Conservation (phyloP, 257 asterid species). For the Ajuga chamaepitys region DNA sequence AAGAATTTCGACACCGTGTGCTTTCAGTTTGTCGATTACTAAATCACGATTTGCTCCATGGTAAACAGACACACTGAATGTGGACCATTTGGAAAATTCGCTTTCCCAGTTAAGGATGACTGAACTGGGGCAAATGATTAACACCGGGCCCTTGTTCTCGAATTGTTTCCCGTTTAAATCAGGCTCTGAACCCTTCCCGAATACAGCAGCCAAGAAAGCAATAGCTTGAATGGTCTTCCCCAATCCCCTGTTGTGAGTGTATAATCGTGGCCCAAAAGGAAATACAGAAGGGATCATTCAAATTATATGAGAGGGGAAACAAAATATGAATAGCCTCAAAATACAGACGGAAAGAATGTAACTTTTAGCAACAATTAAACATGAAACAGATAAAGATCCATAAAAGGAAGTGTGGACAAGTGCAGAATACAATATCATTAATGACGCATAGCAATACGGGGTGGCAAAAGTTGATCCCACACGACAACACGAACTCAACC, state of each 20-base stretch:
- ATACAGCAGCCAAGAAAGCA: slow-evolving; percentile 90
- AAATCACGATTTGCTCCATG: slow-evolving; percentile 87
- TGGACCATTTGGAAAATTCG: slow-evolving; percentile 88
- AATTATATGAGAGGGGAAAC: not conserved
- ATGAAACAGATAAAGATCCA: not conserved
- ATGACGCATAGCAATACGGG: no score
- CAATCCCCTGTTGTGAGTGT: slow-evolving; percentile 62
- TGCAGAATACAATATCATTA: not conserved
- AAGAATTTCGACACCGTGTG: slow-evolving; percentile 55
- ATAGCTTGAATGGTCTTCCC: slow-evolving; percentile 96
- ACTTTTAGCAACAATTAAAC: not conserved
- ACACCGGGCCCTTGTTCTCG: slow-evolving; percentile 53
- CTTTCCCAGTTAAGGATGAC: slow-evolving; percentile 91
- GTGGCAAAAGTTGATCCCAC: no score
- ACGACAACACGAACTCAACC: no score
- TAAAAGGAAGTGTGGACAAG: not conserved
- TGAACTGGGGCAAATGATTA: slow-evolving; percentile 81
- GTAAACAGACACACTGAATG: slow-evolving; percentile 66
- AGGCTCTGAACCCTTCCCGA: slow-evolving; percentile 48
- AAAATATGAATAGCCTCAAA: not conserved
- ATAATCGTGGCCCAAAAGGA: not conserved
- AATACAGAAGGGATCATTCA: slow-evolving; percentile 1
- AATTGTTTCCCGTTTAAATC: slow-evolving; percentile 21
- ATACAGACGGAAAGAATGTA: not conserved
- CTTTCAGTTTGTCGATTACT: slow-evolving; percentile 58